Evolutionary conservation across 2,329 filamentous ascomycete species (phyloP), one percentile per base, ranked within the genome.

Genomic region (Juglanconis sp.): DNA sequence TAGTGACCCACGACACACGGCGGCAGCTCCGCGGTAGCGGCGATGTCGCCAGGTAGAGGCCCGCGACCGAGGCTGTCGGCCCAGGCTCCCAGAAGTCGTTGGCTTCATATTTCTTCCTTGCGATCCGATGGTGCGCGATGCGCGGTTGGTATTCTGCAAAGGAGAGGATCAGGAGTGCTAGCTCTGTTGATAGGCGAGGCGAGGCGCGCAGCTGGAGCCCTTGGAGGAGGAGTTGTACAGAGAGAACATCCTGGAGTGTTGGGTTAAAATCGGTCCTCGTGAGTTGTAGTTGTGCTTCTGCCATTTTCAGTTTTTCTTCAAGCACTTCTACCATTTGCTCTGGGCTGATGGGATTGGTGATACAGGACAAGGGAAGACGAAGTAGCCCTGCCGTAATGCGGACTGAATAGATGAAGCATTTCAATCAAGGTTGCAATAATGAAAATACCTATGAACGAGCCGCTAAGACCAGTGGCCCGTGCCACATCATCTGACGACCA

Each of bases 1-100:
- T 65, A 24, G 63, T 64, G 51, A 68, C 58, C 5, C 61, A 24
- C 10, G 54, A 40, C 2, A 48, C 54, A 5, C 35, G 54, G 54
- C 46, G 54, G 30, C 46, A 50, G 13, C 31, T 38, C 3, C 17
- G 17, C 24, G 54, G 54, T 24, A 56, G 54, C 13, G 35, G 3
- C 10, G 32, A 8, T 34, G 54, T 56, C 13, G 54, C 34, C 35
- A 56, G 46, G 35, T 56, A 56, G 9, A 56, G 54, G 15, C 34
- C 54, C 15, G 46, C 54, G 10, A 56, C 54, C 30, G 54, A 56
- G 3, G 54, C 54, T 5, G 11, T 8, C 5, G 54, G 54, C 3
- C 54, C 54, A 3, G 35, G 35, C 35, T 56, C 44, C 46, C 54
- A 56, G 9, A 50, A 56, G 1, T 56, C 54, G 13, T 56, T 11